Evolutionary conservation across 2,329 filamentous ascomycete species (phyloP), one percentile per base, ranked within the genome.

Genomic region (Mycogone perniciosa): DNA sequence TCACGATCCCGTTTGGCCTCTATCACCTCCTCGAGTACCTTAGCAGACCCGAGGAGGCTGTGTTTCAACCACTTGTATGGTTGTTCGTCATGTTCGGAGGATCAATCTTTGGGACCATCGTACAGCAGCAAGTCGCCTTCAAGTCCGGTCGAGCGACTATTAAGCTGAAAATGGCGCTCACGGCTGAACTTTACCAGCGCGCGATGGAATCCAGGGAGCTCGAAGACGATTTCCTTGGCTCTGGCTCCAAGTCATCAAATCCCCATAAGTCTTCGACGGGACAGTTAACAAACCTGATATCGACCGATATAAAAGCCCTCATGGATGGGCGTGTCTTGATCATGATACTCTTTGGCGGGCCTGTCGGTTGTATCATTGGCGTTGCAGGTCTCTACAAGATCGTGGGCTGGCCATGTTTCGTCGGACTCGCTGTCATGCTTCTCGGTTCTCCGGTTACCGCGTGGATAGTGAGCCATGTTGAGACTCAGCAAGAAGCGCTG

Each of bases 141-240:
- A 2, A 76, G 74, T 9, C 68, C 76, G 42, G 57, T 74, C 27
- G 72, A 68, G 74, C 26, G 57, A 29, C 30, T 26, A 44, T 51
- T 29, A 46, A 47, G 13, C 9, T 76, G 39, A 75, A 74, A 52
- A 66, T 73, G 9, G 73, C 71, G 11, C 59, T 78, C 38, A 76
- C 73, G 0, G 73, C 76, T 53, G 74, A 77, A 56, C 66, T 77
- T 2, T 77, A 77, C 54, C 69, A 74, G 48, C 71, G 71, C 26
- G 72, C 74, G 4, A 69, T 76, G 62, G 62, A 63, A 9, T 76
- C 73, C 1, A 71, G 73, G 66, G 72, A 74, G 50, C 60, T 76
- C 29, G 69, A 76, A 29, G 71, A 75, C 9, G 72, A 76, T 37
- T 50, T 51, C n/a, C 38, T 45, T 35, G 44, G 31, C 40, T 31